A percentile compares a stretch with the other conserved stretches of the same genome.
phyloP scores from a whole-genome alignment of 2,329 filamentous ascomycete species.

The Apiospora rasikravindrae region DNA sequence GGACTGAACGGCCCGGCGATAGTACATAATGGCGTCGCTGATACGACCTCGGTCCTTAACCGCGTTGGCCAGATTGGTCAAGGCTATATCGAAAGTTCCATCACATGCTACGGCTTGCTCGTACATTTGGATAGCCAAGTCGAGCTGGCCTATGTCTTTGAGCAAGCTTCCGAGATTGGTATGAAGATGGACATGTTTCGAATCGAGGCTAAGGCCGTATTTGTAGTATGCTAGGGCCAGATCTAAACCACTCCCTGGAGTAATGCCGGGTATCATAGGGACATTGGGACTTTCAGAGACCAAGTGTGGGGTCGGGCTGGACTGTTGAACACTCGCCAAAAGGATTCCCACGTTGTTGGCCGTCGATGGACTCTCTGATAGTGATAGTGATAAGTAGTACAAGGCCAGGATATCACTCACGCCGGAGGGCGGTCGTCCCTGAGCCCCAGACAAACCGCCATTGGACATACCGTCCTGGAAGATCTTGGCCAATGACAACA shows the following conservation, averaged over 20 bases:
- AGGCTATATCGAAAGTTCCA: conserved; percentile 92
- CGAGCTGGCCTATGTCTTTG: conserved; percentile 94
- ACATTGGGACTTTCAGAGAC: conserved; percentile 39
- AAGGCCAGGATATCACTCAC: conserved; percentile 92
- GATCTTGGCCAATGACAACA: conserved; percentile 94
- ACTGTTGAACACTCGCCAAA: conserved; percentile 89
- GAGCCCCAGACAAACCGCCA: conserved; percentile 59
- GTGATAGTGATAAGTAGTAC: conserved; percentile 92
- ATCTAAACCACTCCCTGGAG: conserved; percentile 84
- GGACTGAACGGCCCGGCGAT: conserved; percentile 85
- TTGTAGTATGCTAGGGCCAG: conserved; percentile 94
- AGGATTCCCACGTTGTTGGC: conserved; percentile 98
- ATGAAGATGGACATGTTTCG: conserved; percentile 91
- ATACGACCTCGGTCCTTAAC: conserved; percentile 96
- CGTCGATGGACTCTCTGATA: conserved; percentile 95
- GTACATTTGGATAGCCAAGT: conserved; percentile 95
- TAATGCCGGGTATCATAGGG: conserved; percentile 73
- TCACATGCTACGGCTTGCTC: conserved; percentile 92
- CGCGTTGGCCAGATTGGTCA: conserved; percentile 95
- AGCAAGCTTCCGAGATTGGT: conserved; percentile 94
- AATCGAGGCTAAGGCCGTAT: conserved; percentile 86
- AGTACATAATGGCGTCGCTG: conserved; percentile 89
- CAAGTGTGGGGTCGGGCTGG: conserved; percentile 42
- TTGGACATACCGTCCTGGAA: conserved; percentile 95
- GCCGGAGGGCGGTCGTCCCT: conserved; percentile 69